These are phyloP conservation scores for Chiua sp. DNA, from an alignment of 1,284 basidiomycete species.

Conservation along the genomic window DNA sequence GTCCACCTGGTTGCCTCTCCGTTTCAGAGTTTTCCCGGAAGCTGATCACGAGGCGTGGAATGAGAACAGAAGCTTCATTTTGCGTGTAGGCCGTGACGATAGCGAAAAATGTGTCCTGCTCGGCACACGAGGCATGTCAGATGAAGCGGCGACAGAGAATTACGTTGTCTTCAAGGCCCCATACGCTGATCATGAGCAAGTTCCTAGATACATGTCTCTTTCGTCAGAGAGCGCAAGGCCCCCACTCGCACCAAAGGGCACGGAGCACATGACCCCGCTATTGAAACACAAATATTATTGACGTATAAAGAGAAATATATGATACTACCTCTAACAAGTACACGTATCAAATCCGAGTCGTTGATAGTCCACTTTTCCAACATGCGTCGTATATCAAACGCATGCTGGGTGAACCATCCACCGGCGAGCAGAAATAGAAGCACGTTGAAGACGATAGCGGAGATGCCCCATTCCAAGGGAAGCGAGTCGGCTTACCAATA, in stretches of 20 bases:
- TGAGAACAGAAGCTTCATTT: slow-evolving; percentile 19
- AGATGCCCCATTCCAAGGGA: slow-evolving; percentile 21
- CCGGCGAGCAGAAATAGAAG: no score
- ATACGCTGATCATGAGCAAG: slow-evolving; percentile 22
- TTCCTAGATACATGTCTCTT: slow-evolving; percentile 11
- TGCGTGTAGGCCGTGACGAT: slow-evolving; percentile 20
- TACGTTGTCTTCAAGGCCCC: slow-evolving; percentile 23
- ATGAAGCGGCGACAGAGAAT: neutral
- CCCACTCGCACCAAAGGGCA: no score
- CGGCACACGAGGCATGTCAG: neutral
- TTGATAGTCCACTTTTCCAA: no score
- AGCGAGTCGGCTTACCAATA: slow-evolving; percentile 4
- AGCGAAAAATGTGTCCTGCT: slow-evolving; percentile 11
- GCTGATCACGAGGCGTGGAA: slow-evolving; percentile 24
- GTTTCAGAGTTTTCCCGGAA: slow-evolving; percentile 20
- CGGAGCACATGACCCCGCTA: neutral
- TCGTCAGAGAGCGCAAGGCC: neutral
- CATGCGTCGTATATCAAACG: no score
- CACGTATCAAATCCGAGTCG: no score
- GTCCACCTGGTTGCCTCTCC: neutral
- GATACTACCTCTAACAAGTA: no score
- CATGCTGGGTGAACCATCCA: no score
- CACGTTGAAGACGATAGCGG: slow-evolving; percentile 7
- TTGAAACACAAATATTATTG: neutral
- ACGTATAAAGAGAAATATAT: no score